phyloP scores from a whole-genome alignment of 139 green algal genomes.

The Asterochloris erici region DNA sequence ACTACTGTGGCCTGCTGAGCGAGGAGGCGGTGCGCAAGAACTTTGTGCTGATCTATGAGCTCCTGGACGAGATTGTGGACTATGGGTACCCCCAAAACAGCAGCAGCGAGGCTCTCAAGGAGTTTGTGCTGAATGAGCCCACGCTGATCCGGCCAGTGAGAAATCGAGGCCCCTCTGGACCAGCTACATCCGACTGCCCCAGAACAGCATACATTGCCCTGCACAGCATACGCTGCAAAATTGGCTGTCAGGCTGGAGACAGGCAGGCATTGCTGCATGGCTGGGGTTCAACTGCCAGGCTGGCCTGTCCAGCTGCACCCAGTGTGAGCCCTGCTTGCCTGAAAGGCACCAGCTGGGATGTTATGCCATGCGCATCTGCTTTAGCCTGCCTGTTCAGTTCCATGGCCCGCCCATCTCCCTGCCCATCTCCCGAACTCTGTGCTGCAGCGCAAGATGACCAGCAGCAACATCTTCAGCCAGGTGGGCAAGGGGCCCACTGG shows the following conservation, averaged over 20 bases:
- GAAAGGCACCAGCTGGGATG: too few relatives aligned
- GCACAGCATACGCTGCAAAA: too few relatives aligned
- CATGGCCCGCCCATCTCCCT: too few relatives aligned
- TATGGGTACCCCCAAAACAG: slow-evolving; percentile 87
- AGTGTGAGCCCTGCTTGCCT: too few relatives aligned
- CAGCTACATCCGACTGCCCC: not conserved
- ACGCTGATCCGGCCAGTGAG: slow-evolving; percentile 52
- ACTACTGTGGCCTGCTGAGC: slow-evolving; percentile 86
- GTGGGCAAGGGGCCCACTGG: slow-evolving; percentile 67
- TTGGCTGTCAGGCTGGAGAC: too few relatives aligned
- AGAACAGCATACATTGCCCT: too few relatives aligned
- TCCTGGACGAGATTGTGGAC: slow-evolving; percentile 93
- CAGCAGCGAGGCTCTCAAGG: slow-evolving; percentile 86
- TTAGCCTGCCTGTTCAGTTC: too few relatives aligned
- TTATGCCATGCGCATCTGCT: too few relatives aligned
- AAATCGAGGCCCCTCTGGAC: not conserved
- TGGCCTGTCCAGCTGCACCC: too few relatives aligned
- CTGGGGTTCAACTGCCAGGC: too few relatives aligned
- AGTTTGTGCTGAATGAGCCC: slow-evolving; percentile 93
- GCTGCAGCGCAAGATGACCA: not conserved
- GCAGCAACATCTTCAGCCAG: slow-evolving; percentile 26
- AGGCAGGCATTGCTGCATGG: too few relatives aligned
- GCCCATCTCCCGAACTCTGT: too few relatives aligned
- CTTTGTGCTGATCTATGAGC: slow-evolving; percentile 95
- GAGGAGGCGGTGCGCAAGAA: slow-evolving; percentile 96